A percentile compares a stretch with the other conserved stretches of the same genome.
These are phyloP conservation scores for Phlegmacium glaucopus DNA, from an alignment of 768 basidiomycete species.

Conservation along the genomic window DNA sequence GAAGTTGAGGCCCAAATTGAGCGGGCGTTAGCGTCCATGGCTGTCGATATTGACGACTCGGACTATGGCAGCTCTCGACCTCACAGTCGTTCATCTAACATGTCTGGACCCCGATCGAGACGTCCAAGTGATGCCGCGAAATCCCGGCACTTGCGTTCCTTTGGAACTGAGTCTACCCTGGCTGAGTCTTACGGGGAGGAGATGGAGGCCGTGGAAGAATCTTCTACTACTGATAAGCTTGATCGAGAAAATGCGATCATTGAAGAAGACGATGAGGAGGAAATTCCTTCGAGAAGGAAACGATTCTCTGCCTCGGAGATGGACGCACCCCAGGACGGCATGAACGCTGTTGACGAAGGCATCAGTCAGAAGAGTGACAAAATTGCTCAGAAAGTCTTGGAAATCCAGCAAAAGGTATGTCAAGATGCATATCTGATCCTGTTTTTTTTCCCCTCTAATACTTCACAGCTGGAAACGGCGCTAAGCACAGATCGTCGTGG, in stretches of 20 bases:
- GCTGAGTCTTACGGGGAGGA: slow-evolving; percentile 59
- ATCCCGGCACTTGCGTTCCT: slow-evolving; percentile 57
- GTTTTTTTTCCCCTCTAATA: slow-evolving; percentile 1
- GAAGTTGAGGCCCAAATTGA: slow-evolving; percentile 92
- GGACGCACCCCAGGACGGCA: slow-evolving; percentile 68
- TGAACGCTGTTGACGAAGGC: slow-evolving; percentile 83
- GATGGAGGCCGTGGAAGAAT: slow-evolving; percentile 14
- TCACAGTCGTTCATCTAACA: slow-evolving; percentile 59
- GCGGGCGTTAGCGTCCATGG: slow-evolving; percentile 81
- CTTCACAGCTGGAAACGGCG: slow-evolving; percentile 67
- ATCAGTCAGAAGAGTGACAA: slow-evolving; percentile 83
- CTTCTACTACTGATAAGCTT: slow-evolving; percentile 28
- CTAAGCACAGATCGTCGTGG: slow-evolving; percentile 55
- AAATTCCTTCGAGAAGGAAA: slow-evolving; percentile 56
- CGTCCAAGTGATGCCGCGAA: slow-evolving; percentile 58
- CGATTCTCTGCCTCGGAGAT: slow-evolving; percentile 72
- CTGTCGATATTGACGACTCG: slow-evolving; percentile 74
- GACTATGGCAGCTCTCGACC: slow-evolving; percentile 73
- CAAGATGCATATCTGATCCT: slow-evolving; percentile 11
- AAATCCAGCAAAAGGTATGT: slow-evolving; percentile 91
- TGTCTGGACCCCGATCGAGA: slow-evolving; percentile 56
- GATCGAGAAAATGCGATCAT: slow-evolving; percentile 52
- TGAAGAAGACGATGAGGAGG: slow-evolving; percentile 52
- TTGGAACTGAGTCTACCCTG: slow-evolving; percentile 78
- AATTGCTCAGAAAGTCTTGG: slow-evolving; percentile 83